Evolutionary conservation across 2,329 filamentous ascomycete genomes (phyloP).

Genomic region (Clarireedia homoeocarpa): DNA sequence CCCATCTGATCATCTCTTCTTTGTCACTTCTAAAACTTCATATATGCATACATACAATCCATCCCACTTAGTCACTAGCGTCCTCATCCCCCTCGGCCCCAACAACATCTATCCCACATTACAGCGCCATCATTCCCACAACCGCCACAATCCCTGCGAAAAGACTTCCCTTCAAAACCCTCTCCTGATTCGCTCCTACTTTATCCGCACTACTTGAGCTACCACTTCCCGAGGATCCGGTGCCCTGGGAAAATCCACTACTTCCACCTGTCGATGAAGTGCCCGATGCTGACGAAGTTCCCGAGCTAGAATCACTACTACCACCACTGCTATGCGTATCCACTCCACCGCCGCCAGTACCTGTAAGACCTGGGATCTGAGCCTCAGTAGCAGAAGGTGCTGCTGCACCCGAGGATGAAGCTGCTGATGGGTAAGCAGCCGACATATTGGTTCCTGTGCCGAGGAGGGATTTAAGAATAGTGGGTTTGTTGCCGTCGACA

Average conservation of each 20-base stretch:
- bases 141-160: constrained; percentile 28
- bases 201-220: constrained; percentile 19
- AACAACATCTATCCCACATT: neutral
- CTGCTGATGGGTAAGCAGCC: constrained; percentile 36
- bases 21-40: too few relatives aligned
- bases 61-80: too few relatives aligned
- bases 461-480: constrained; percentile 68
- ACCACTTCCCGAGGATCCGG: constrained; percentile 9
- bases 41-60: too few relatives aligned
- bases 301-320: constrained; percentile 7
- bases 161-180: constrained; percentile 23
- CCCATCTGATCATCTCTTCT: too few relatives aligned
- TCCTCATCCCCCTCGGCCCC: too few relatives aligned
- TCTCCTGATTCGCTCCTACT: constrained; percentile 19
- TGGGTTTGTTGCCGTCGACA: constrained; percentile 64
- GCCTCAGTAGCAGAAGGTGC: constrained; percentile 27
- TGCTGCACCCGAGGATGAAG: constrained; percentile 20
- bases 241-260: constrained; percentile 28
- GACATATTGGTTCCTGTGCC: constrained; percentile 74
- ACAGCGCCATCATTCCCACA: constrained; percentile 27
- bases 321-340: constrained; percentile 7
- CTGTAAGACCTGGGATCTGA: constrained; percentile 48
- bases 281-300: constrained; percentile 11
- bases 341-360: constrained; percentile 31
- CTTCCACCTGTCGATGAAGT: constrained; percentile 19